Evolutionary conservation across 23 red algal species (phyloP), one percentile per base, ranked within the genome.

Genomic region (Rhodosorus marinus): DNA sequence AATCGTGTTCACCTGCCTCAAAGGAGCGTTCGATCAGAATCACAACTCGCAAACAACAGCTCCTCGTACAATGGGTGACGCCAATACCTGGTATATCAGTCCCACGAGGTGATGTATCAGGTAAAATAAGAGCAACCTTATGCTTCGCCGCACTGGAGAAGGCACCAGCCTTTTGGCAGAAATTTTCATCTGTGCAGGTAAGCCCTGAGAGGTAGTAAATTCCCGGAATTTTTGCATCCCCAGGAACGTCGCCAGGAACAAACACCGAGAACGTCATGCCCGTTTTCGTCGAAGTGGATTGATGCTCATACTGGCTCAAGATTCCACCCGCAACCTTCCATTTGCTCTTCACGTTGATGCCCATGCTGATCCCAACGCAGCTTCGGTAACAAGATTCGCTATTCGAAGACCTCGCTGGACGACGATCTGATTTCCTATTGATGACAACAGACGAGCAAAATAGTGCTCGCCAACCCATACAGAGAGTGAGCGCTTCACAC

Each of bases 121-220:
- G 77, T n/a, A 47, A 62, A 21, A 84, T 54, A 24, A 95, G 53
- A 19, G 66, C 46, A 27, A 95, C 24, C 29, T 65, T 67, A 38
- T 68, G 66, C 2, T 46, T 0, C 24, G 42, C 66, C 3, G 53
- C 69, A 36, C 61, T 48, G n/a, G 24, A 24, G 11, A 55, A 70
- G 0, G 77, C 77, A 0, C 52, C 70, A 0, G 78, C 71, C 57
- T 95, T 95, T 29, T 43, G 48, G 20, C 84, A 40, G 62, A 95
- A 80, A 72, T 95, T 95, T 45, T 84, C 47, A 33, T 79, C 70
- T 14, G 88, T 95, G 53, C 88, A 95, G 6, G 88, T 84, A 32
- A 95, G 57, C 8, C 88, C 88, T 15, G 72, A 81, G 5, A 82
- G 59, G 54, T 64, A 93, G 54, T 82, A 83, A 23, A 93, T 29